These are phyloP conservation scores for Cytospora mali DNA, from an alignment of 2,329 filamentous ascomycete genomes.

Conservation along the genomic window DNA sequence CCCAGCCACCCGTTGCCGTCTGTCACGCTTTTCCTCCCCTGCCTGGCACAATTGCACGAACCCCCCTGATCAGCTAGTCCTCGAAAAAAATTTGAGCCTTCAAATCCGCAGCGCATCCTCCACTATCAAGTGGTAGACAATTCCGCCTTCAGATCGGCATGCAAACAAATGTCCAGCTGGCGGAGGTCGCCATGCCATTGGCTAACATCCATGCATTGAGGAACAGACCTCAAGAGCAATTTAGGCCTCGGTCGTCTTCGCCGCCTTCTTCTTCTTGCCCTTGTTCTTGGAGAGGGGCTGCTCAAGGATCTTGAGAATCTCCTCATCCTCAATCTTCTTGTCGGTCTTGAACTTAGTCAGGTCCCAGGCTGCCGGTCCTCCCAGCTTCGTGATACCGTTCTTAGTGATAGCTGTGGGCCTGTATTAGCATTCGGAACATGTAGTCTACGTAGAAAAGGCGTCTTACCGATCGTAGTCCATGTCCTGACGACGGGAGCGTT, in stretches of 20 bases:
- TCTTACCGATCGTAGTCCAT: constrained; percentile 88
- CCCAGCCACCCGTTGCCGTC: background rate
- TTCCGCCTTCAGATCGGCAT: constrained; percentile 3
- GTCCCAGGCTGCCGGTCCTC: constrained; percentile 75
- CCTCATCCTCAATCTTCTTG: constrained; percentile 97
- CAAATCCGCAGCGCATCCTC: background rate
- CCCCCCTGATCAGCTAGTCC: background rate
- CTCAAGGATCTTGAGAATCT: constrained; percentile 92
- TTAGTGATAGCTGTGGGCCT: constrained; percentile 82
- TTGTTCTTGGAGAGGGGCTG: constrained; percentile 84
- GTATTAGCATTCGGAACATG: constrained; percentile 32
- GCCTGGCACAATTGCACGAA: background rate
- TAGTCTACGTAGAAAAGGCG: constrained; percentile 27
- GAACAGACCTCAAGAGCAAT: background rate
- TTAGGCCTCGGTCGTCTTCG: constrained; percentile 45
- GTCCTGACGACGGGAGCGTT: constrained; percentile 80
- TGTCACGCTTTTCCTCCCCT: constrained; percentile 4
- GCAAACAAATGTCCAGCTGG: constrained; percentile 8
- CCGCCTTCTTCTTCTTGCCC: constrained; percentile 92
- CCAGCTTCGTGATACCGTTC: constrained; percentile 89
- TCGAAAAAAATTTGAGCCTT: constrained; percentile 3
- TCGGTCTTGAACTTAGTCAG: constrained; percentile 85
- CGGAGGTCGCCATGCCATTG: background rate
- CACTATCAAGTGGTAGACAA: constrained; percentile 1
- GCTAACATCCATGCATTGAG: background rate